Evolutionary conservation across 139 green algal genomes (phyloP).

Genomic region (Edaphochlamys debaryana): DNA sequence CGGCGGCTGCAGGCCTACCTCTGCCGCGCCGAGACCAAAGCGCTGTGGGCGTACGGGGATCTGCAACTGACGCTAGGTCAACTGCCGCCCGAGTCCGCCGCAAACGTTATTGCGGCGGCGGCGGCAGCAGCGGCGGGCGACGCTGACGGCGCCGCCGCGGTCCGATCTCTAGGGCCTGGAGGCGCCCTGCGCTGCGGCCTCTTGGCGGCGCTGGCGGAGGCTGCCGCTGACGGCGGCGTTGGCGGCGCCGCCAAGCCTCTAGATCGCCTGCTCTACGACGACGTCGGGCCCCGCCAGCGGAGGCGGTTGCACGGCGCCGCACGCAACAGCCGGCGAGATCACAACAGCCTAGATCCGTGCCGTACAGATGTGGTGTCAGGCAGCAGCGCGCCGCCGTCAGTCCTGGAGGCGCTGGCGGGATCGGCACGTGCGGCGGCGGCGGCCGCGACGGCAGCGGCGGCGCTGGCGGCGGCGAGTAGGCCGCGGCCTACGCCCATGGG

Average conservation of each 20-base stretch:
- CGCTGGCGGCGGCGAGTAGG: neutral
- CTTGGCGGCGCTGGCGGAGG: conserved; percentile 2
- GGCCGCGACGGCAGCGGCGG: too few species aligned
- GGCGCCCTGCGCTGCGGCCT: neutral
- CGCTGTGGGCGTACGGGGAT: conserved; percentile 29
- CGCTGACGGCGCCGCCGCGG: too few species aligned
- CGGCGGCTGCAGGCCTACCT: conserved; percentile 63
- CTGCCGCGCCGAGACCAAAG: conserved; percentile 19
- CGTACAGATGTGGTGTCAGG: too few species aligned
- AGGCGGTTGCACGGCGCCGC: too few species aligned
- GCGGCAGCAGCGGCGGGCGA: neutral
- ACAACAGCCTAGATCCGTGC: too few species aligned
- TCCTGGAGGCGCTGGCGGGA: neutral
- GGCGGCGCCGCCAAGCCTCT: neutral
- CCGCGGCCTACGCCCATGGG: too few species aligned
- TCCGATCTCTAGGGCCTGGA: too few species aligned
- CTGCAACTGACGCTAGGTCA: neutral
- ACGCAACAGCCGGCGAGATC: too few species aligned
- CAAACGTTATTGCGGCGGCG: neutral
- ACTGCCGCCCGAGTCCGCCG: neutral
- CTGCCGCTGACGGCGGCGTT: neutral
- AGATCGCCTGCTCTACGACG: too few species aligned
- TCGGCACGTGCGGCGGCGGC: neutral
- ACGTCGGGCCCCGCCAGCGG: too few species aligned
- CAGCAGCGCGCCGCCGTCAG: too few species aligned